Conservation (phyloP, 208 protist species). For the Wallacemonas collosoma region DNA sequence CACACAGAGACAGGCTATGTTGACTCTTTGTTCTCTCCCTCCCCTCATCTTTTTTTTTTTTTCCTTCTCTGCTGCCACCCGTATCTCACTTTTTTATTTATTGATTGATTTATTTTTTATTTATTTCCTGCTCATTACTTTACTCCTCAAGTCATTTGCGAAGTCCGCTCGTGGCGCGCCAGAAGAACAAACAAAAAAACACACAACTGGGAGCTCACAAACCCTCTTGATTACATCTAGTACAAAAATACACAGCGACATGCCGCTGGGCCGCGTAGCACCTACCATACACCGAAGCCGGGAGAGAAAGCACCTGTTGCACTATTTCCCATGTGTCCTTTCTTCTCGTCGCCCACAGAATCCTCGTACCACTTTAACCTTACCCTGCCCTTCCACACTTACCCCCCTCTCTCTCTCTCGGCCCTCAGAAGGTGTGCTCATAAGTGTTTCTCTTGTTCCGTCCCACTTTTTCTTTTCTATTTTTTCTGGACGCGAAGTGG, state of each 20-base stretch:
- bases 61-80: not conserved
- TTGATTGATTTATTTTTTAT: conserved; percentile 12
- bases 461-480: not conserved
- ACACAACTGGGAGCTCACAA: not conserved
- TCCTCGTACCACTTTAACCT: no score
- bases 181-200: not conserved
- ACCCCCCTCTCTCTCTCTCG: no score
- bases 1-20: not conserved
- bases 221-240: no score
- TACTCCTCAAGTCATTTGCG: no score
- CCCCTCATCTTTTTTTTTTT: conserved; percentile 12
- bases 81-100: conserved; percentile 16
- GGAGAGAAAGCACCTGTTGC: no score
- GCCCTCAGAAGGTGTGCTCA: no score
- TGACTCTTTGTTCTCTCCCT: conserved; percentile 15
- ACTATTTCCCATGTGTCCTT: no score
- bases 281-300: no score
- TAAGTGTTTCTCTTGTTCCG: not conserved
- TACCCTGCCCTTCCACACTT: not conserved
- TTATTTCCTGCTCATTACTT: not conserved
- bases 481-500: not conserved
- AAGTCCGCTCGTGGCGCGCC: no score
- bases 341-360: no score
- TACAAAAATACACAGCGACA: no score
- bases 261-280: no score